Evolutionary conservation across 1,139 yeast species (phyloP).

Genomic region (Zygotorulaspora mrakii): DNA sequence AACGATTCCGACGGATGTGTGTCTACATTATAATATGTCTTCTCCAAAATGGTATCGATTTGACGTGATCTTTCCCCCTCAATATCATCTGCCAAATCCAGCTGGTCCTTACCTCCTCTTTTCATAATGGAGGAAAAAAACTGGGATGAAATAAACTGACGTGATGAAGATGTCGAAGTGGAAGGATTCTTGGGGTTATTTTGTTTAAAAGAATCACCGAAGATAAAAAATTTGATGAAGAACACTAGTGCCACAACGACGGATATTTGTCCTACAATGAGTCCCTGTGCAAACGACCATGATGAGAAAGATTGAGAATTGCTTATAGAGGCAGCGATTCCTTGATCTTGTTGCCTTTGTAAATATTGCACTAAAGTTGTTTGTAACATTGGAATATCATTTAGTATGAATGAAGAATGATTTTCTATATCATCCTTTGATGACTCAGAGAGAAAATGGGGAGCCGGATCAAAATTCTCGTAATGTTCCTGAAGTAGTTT

Average conservation of each 20-base stretch:
- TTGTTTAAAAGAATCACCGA: slow-evolving; percentile 53
- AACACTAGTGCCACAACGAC: slow-evolving; percentile 70
- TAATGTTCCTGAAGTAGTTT: slow-evolving; percentile 28
- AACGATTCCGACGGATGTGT: slow-evolving; percentile 84
- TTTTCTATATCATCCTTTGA: not conserved
- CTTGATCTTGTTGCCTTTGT: slow-evolving; percentile 9
- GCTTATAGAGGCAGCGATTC: slow-evolving; percentile 1
- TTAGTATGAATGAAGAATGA: not conserved
- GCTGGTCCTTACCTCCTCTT: slow-evolving; percentile 32
- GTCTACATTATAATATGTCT: slow-evolving; percentile 86
- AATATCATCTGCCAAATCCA: slow-evolving; percentile 28
- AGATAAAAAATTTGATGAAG: slow-evolving; percentile 82
- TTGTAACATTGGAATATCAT: not conserved
- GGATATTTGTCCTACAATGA: slow-evolving; percentile 79
- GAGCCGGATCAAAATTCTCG: slow-evolving; percentile 3
- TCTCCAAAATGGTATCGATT: slow-evolving; percentile 62
- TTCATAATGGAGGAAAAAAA: slow-evolving; percentile 30
- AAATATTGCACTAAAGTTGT: slow-evolving; percentile 5
- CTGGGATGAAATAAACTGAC: slow-evolving; percentile 33
- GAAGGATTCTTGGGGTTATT: slow-evolving; percentile 36
- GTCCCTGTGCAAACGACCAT: slow-evolving; percentile 75
- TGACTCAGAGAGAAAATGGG: not conserved
- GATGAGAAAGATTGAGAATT: slow-evolving; percentile 27
- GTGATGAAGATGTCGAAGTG: slow-evolving; percentile 16
- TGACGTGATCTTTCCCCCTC: slow-evolving; percentile 34